Conservation (phyloP, 1,284 basidiomycete genomes). For the Malassezia psittaci region DNA sequence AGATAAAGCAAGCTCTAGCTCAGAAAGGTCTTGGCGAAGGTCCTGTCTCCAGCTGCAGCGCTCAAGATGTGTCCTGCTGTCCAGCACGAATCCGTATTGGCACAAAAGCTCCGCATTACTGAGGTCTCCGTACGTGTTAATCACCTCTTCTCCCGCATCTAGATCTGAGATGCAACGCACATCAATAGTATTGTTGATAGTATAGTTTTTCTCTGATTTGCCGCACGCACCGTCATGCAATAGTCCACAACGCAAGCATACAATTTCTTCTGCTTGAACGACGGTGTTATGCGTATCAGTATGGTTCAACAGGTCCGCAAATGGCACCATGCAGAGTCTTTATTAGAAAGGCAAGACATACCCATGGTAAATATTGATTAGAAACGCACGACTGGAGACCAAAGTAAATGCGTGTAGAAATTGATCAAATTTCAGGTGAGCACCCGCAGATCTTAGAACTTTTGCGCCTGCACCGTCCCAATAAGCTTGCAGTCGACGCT, state of each 20-base stretch:
- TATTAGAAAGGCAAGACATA: not conserved
- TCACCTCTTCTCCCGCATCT: slow-evolving; percentile 17
- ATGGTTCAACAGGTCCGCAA: slow-evolving; percentile 42
- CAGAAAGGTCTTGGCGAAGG: slow-evolving; percentile 12
- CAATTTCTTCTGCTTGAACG: slow-evolving; percentile 38
- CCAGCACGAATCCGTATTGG: slow-evolving; percentile 37
- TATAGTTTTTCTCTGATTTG: not conserved
- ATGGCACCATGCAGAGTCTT: slow-evolving; percentile 27
- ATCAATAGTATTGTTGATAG: slow-evolving; percentile 24
- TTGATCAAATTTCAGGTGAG: not conserved
- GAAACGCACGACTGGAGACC: slow-evolving; percentile 37
- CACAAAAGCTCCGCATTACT: slow-evolving; percentile 31
- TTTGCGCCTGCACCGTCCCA: not conserved
- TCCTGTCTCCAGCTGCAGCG: slow-evolving; percentile 23
- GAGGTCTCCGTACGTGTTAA: slow-evolving; percentile 38
- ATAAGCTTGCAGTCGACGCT: not conserved
- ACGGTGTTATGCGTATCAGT: slow-evolving; percentile 26
- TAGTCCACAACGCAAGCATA: slow-evolving; percentile 34
- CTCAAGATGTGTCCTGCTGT: slow-evolving; percentile 33
- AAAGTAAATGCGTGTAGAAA: slow-evolving; percentile 21
- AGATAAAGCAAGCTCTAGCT: not conserved
- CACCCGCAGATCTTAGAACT: not conserved
- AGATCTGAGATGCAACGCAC: slow-evolving; percentile 21
- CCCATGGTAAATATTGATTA: slow-evolving; percentile 34
- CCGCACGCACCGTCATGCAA: not conserved